phyloP scores from a whole-genome alignment of 2,329 filamentous ascomycete species.

The Dichotomopilus funicola region DNA sequence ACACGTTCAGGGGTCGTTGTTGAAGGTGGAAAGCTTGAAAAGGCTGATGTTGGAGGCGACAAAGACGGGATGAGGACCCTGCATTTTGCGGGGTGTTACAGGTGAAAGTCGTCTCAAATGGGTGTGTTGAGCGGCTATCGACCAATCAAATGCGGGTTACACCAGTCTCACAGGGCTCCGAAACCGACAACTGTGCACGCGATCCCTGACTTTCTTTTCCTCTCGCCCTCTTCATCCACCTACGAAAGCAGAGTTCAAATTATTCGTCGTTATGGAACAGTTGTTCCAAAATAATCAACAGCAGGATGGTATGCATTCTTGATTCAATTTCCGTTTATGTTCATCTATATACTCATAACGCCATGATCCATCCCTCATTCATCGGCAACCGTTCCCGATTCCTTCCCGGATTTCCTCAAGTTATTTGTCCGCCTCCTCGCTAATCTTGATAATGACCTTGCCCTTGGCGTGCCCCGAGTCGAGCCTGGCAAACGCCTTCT shows the following conservation, averaged over 20 bases:
- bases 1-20: too few species aligned
- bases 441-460: constrained; percentile 35
- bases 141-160: constrained; percentile 10
- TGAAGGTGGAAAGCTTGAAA: too few species aligned
- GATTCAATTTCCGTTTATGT: too few species aligned
- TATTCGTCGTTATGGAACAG: too few species aligned
- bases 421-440: constrained; percentile 18
- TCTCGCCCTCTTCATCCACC: too few species aligned
- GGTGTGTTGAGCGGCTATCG: not conserved
- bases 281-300: too few species aligned
- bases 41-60: not conserved
- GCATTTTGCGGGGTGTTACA: constrained; percentile 1
- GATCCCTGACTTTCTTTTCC: not conserved
- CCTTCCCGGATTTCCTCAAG: not conserved
- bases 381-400: not conserved
- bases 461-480: constrained; percentile 32
- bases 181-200: constrained; percentile 15
- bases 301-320: too few species aligned
- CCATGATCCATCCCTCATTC: not conserved
- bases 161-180: constrained; percentile 9
- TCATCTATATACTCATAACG: too few species aligned
- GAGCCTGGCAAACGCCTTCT: constrained; percentile 33
- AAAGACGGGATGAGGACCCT: constrained; percentile 5
- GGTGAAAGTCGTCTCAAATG: constrained; percentile 10
- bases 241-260: too few species aligned